A percentile compares a stretch with the other conserved stretches of the same genome.
These are phyloP conservation scores for Malus hybrid DNA, from an alignment of 331 rosid genomes.

Conservation along the genomic window DNA sequence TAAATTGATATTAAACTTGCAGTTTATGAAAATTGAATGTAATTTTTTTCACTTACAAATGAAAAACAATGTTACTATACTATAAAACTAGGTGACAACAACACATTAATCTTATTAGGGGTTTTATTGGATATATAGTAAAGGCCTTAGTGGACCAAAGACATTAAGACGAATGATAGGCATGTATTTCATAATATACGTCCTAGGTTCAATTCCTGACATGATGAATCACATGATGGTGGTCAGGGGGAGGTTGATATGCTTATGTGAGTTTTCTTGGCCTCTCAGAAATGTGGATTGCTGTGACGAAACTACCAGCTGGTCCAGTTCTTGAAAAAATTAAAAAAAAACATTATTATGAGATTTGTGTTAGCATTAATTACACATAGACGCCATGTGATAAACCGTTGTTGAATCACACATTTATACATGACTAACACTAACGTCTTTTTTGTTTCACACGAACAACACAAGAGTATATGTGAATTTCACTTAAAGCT, in stretches of 20 bases:
- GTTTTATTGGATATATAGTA: background rate
- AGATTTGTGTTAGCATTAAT: background rate
- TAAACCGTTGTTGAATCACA: background rate
- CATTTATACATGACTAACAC: background rate
- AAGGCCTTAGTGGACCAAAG: background rate
- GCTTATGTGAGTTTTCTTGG: no score
- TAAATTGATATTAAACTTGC: no score
- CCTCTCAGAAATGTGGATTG: no score
- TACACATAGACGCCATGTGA: background rate
- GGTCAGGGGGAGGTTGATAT: accelerated
- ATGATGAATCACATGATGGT: no score
- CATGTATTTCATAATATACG: no score
- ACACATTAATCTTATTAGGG: background rate
- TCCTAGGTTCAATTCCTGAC: no score
- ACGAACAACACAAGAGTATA: background rate
- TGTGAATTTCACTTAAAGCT: no score
- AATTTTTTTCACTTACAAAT: no score
- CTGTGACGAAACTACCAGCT: accelerated
- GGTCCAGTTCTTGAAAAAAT: no score
- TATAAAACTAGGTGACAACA: no score
- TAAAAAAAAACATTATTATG: background rate
- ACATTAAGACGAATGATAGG: accelerated
- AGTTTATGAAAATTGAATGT: no score
- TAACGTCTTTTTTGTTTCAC: background rate
- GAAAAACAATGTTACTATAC: no score